Evolutionary conservation across 2,329 filamentous ascomycete genomes (phyloP).

Genomic region (Colletotrichum camelliae): DNA sequence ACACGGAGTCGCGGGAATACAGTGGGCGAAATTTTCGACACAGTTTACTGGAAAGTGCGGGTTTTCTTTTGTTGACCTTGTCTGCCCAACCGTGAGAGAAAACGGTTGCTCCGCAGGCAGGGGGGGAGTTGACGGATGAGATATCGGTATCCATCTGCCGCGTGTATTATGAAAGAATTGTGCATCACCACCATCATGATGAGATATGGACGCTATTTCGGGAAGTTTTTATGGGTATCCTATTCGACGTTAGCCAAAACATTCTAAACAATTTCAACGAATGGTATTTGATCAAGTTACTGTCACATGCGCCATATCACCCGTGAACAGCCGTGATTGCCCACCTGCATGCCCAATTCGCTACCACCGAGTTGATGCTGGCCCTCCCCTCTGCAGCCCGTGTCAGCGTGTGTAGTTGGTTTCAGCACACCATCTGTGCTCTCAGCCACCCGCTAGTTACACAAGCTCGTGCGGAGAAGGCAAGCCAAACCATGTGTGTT

Average conservation of each 20-base stretch:
- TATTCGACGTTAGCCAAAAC: conserved; percentile 15
- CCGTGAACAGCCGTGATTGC: background rate
- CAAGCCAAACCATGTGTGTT: background rate
- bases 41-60: conserved; percentile 5
- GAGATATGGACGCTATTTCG: conserved; percentile 18
- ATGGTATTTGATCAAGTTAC: background rate
- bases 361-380: background rate
- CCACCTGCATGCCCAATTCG: background rate
- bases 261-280: background rate
- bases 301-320: background rate
- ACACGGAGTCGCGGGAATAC: conserved; percentile 13
- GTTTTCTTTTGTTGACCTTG: conserved; percentile 7
- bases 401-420: background rate
- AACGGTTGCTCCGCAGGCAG: background rate
- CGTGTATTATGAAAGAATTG: conserved; percentile 19
- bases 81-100: background rate
- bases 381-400: background rate
- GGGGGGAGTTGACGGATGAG: background rate
- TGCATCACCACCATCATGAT: conserved; percentile 15
- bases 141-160: conserved; percentile 5
- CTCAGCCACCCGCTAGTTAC: background rate
- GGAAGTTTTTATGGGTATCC: conserved; percentile 1
- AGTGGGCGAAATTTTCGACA: conserved; percentile 1
- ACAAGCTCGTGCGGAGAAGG: background rate
- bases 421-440: conserved; percentile 5